These are phyloP conservation scores for Daldinia grandis DNA, from an alignment of 495 filamentous ascomycete species.

Conservation along the genomic window DNA sequence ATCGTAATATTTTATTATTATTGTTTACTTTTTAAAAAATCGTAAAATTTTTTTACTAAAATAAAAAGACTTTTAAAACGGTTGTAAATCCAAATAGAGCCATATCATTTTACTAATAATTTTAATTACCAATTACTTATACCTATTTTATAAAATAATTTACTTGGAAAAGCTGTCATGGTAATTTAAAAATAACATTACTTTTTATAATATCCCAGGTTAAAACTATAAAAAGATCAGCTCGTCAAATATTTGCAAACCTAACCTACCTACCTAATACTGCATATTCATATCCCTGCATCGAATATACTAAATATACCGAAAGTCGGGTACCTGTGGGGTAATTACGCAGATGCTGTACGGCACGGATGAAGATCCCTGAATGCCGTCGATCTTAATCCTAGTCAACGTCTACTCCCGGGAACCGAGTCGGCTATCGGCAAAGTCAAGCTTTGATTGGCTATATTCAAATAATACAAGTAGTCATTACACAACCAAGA, in stretches of 20 bases:
- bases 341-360: neutral
- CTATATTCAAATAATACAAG: neutral
- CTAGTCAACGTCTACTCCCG: neutral
- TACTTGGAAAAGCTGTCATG: too few species aligned
- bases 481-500: neutral
- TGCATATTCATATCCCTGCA: neutral
- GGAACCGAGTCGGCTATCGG: neutral
- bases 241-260: neutral
- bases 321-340: neutral
- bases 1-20: too few species aligned
- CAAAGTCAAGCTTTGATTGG: neutral
- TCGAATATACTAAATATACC: neutral
- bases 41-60: too few species aligned
- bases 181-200: neutral
- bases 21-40: too few species aligned
- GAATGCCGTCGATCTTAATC: neutral
- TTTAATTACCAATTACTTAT: too few species aligned
- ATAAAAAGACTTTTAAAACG: too few species aligned
- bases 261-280: neutral
- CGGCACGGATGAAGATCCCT: neutral
- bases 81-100: too few species aligned
- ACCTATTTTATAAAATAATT: too few species aligned
- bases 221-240: neutral
- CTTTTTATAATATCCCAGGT: neutral
- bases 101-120: too few species aligned